Evolutionary conservation across 1,139 yeast genomes (phyloP), one percentile per base, ranked within the genome.

Genomic region (Candida sp.): DNA sequence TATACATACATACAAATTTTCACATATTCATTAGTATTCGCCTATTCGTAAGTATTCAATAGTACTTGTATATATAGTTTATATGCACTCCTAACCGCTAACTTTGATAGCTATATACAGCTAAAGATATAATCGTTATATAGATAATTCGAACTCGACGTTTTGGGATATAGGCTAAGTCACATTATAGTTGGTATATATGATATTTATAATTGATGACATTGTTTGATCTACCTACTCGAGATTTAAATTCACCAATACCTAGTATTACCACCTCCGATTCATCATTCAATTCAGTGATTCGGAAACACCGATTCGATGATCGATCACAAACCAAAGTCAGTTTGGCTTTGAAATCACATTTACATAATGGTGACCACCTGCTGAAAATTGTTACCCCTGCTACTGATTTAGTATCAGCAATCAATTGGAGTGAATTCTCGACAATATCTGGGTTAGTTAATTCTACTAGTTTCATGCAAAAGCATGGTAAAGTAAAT

Each of bases 401-500:
- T 12, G 19, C 12, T 12, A 32, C 19, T 7, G 12, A 9, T 32
- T 11, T 32, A 12, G 6, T 32, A 11, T 32, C 34, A 6, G 34
- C 34, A 7, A 32, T 62, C 41, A 51, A 48, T 38, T 68, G 74
- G 73, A 45, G 57, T 7, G 60, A 58, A 36, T 52, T 66, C 5
- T 44, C 48, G 4, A 46, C 43, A 4, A 56, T 70, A 27, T 48
- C 62, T 5, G 41, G 47, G 2, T 43, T 53, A 6, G 53, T 64
- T 37, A 57, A 57, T 39, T 53, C 68, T 2, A 33, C 54, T 2
- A 61, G 55, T 3, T 70, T 70, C 45, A 25, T 55, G 2, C 37
- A 51, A 5, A 43, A 46, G 2, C 73, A 75, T 51, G 96, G 95
- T 0, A 56, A 60, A 1, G 77, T 83, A 0, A 64, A 73, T n/a